Evolutionary conservation across 192 early-diverging fungal genomes (phyloP), one percentile per base, ranked within the genome.

Genomic region (Pilobolus umbonatus): DNA sequence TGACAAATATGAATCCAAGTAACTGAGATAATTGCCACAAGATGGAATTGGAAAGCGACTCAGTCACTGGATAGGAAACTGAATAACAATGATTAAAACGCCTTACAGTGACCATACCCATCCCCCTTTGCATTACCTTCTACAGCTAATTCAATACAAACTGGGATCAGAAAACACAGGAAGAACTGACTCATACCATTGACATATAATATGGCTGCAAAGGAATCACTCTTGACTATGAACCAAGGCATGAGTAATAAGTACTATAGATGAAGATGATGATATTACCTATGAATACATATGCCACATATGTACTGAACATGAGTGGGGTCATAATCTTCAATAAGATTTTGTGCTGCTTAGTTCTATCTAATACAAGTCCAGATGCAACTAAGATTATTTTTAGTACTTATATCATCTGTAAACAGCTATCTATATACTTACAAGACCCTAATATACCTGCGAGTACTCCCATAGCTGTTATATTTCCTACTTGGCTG

Each of bases 401-500:
- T 15, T 42, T 21, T 22, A 8, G 5, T 36, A 8, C 11, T 36
- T 11, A 36, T 42, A 42, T 42, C 0, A 15, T 42, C 5, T 19
- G 31, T 14, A 4, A 17, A 42, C 12, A 64, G 46, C 11, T 32
- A 10, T 30, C 14, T 29, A 26, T 29, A 30, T 29, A 48, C 28
- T 60, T 64, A 69, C 67, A 51, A 40, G 61, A 69, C 15, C 67
- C 67, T 38, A 69, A 43, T 48, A 56, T 69, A n/a, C 67, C 67
- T 9, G 56, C 61, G 31, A 69, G 50, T 15, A 69, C 58, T 5
- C 47, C 49, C 2, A 69, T 42, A 22, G 67, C 67, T 47, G 57
- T 59, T 0, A 69, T 31, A 40, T 69, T 62, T 4, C 70, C 70
- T 17, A 55, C 64, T 29, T 72, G 59, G 36, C 43, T 54, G 26